Evolutionary conservation across 208 protist genomes (phyloP).

Genomic region (Leishmania aethiopica): DNA sequence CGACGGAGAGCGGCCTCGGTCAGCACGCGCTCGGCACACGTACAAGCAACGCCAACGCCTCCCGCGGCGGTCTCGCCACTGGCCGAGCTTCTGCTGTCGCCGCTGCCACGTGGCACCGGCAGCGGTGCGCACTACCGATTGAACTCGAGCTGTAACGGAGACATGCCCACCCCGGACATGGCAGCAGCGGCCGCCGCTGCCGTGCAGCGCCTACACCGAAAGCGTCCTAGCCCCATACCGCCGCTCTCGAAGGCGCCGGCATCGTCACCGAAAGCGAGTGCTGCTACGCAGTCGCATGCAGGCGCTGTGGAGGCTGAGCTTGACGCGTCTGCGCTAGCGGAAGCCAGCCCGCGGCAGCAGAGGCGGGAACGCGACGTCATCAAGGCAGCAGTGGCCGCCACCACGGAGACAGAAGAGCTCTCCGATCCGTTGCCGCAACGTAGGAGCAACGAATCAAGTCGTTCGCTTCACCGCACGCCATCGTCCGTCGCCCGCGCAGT

Average conservation of each 20-base stretch:
- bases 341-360: neutral
- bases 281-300: neutral
- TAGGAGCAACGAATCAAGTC: neutral
- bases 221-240: neutral
- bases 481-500: conserved; percentile 12
- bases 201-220: conserved; percentile 10
- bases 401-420: neutral
- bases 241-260: neutral
- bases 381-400: neutral
- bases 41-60: neutral
- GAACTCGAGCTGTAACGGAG: neutral
- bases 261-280: neutral
- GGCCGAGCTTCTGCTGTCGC: neutral
- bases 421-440: neutral
- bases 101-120: neutral
- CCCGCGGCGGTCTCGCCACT: neutral
- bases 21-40: too few species aligned
- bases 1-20: too few species aligned
- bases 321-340: neutral
- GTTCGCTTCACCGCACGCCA: neutral
- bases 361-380: neutral
- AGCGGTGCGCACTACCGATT: neutral
- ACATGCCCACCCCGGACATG: conserved; percentile 4
- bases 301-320: neutral
- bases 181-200: conserved; percentile 7